A percentile compares a stretch with the other conserved stretches of the same genome.
phyloP scores from a whole-genome alignment of 2,329 filamentous ascomycete species.

The Epichloe festucae region DNA sequence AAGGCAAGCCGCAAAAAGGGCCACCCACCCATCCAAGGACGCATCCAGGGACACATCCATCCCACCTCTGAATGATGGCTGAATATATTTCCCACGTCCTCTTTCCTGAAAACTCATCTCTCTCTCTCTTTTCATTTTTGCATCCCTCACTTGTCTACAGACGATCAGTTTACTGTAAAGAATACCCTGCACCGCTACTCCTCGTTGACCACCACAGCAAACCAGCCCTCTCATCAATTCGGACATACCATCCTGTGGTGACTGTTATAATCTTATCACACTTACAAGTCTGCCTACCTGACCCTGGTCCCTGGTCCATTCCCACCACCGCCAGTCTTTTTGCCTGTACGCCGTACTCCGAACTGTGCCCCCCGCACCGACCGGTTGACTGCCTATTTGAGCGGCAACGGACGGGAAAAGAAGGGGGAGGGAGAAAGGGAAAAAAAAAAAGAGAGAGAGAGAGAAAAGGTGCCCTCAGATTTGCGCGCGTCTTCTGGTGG shows the following conservation, averaged over 20 bases:
- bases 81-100: conserved; percentile 2
- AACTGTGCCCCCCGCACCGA: background rate
- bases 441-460: background rate
- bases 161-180: background rate
- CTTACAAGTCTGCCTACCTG: background rate
- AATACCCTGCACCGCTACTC: background rate
- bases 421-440: background rate
- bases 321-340: background rate
- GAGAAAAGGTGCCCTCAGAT: background rate
- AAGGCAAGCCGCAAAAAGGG: too few relatives aligned
- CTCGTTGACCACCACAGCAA: background rate
- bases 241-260: background rate
- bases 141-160: background rate
- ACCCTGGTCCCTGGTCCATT: background rate
- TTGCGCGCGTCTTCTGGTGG: background rate
- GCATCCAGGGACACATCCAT: background rate
- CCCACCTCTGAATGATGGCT: background rate
- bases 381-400: background rate
- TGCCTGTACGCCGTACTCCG: background rate
- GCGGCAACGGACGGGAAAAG: background rate
- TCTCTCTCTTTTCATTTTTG: background rate
- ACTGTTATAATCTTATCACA: background rate
- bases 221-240: background rate
- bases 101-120: background rate
- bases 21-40: background rate